Base-by-base conservation (phyloP, 2,329 filamentous ascomycete genomes). In the Neofusicoccum sp. region DNA sequence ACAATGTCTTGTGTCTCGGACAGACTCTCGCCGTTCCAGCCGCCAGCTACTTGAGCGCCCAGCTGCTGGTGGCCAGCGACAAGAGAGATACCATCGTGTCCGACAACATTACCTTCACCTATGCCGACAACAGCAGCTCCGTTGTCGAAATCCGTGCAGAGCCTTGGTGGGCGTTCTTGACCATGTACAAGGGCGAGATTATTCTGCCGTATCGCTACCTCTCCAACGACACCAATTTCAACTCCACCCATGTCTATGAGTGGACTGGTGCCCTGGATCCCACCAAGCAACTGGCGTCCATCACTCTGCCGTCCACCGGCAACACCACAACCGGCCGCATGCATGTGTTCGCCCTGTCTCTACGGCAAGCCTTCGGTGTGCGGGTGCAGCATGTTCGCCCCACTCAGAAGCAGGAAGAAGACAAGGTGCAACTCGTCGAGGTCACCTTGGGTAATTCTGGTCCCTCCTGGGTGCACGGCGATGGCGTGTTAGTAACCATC, bases 171-270 rank as follows among this genome's bases (percentile, higher is more conserved):
- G 77, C 73, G 54, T 81, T 77, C 67, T 68, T 82, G 56, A 78
- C 79, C 8, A 77, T 82, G 65, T 78, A 79, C 58, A 75, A 76
- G 12, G 81, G 81, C 48, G 79, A 82, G 61, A 73, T 84, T 61
- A 74, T 81, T 29, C 16, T 63, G 16, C 61, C 61, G 1, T 50
- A 48, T 36, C 61, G 78, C 47, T 81, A 75, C 67, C 81, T 79
- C 0, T 39, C 67, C 2, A 74, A 76, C 44, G 73, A 74, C 29
- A 77, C 75, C 3, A 79, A 81, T 67, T 77, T 74, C 66, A 81
- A 81, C 65, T 75, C 72, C 3, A 74, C 76, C 4, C 77, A 80
- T 66, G 79, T 83, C 22, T 83, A 79, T 56, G 80, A 84, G 69
- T 76, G 76, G 41, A 78, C 77, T 1, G 76, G 74, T 0, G 65